These are phyloP conservation scores for Ophiostoma piceae DNA, from an alignment of 2,329 filamentous ascomycete genomes.

Conservation along the genomic window DNA sequence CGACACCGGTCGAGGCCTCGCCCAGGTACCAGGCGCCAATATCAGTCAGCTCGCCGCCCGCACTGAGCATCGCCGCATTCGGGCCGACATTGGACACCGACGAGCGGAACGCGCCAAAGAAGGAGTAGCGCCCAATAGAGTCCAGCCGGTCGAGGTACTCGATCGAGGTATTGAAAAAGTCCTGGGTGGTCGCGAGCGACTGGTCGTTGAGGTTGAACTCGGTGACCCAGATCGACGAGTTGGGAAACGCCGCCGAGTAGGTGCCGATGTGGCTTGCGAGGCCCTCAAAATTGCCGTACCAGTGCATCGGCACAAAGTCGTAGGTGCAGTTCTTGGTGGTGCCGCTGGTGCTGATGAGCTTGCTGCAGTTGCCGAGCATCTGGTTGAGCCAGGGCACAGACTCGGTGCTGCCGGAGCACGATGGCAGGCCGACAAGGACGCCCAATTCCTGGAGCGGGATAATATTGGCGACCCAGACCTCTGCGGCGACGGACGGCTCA, in stretches of 20 bases:
- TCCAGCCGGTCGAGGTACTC: conserved; percentile 61
- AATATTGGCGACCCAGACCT: conserved; percentile 65
- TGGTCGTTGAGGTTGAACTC: conserved; percentile 64
- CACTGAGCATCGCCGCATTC: conserved; percentile 65
- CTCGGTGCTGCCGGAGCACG: conserved; percentile 56
- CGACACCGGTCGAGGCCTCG: conserved; percentile 42
- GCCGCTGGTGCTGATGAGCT: conserved; percentile 40
- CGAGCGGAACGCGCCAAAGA: conserved; percentile 70
- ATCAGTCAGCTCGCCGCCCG: conserved; percentile 63
- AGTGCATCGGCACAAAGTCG: conserved; percentile 61
- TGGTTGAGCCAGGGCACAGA: conserved; percentile 63
- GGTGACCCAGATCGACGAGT: conserved; percentile 67
- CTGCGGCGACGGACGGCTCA: conserved; percentile 54
- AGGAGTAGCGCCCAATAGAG: conserved; percentile 63
- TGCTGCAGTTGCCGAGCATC: conserved; percentile 60
- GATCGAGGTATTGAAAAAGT: conserved; percentile 62
- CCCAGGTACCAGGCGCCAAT: conserved; percentile 77
- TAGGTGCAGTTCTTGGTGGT: conserved; percentile 54
- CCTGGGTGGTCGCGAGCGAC: conserved; percentile 52
- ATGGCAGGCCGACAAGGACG: conserved; percentile 64
- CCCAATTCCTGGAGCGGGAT: conserved; percentile 61
- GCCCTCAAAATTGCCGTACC: conserved; percentile 65
- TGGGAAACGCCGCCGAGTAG: conserved; percentile 52
- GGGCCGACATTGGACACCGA: conserved; percentile 67
- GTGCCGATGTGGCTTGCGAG: conserved; percentile 62